These are phyloP conservation scores for Panicum hallii DNA, from an alignment of 202 grass and related monocot genomes.

Conservation along the genomic window DNA sequence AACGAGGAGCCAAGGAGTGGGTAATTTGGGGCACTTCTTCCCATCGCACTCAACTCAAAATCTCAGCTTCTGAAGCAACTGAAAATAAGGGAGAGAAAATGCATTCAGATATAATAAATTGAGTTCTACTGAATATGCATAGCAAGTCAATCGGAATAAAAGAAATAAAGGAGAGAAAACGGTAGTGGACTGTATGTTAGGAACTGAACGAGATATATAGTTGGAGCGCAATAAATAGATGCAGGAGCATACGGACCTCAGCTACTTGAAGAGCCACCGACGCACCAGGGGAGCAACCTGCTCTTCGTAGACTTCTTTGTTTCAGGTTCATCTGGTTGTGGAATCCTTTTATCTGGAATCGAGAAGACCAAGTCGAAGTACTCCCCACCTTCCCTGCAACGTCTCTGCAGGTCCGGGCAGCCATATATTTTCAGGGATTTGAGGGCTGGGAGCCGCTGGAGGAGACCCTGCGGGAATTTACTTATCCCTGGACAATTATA, in stretches of 20 bases:
- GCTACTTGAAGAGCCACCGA: neutral
- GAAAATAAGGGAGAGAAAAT: neutral
- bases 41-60: neutral
- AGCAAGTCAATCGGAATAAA: neutral
- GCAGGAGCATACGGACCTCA: neutral
- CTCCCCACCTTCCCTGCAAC: neutral
- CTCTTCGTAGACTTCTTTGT: neutral
- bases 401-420: neutral
- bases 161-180: neutral
- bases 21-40: neutral
- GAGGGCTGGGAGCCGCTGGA: constrained; percentile 7
- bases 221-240: neutral
- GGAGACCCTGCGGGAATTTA: constrained; percentile 1
- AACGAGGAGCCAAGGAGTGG: neutral
- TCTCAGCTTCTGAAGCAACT: neutral
- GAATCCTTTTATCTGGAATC: neutral
- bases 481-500: neutral
- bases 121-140: neutral
- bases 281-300: neutral
- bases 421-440: accelerated
- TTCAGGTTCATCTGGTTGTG: neutral
- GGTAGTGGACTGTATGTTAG: too few relatives aligned
- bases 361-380: neutral
- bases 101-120: neutral
- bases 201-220: neutral